Conservation (phyloP, 129 eudicot species). For the Heracleum sosnowskyi region DNA sequence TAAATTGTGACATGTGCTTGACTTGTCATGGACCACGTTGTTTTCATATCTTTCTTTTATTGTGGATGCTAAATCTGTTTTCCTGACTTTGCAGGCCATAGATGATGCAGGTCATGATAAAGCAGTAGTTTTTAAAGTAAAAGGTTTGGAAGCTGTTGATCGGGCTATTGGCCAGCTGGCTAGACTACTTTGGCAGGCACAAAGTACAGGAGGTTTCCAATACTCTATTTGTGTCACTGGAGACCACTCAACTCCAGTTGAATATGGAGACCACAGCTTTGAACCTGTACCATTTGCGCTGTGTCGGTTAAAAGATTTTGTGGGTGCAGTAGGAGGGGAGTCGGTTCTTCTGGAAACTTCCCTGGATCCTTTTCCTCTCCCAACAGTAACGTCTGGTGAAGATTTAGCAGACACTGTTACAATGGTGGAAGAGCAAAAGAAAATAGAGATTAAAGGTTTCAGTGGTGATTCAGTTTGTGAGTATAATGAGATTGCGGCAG, state of each 20-base stretch:
- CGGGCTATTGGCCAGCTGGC: slow-evolving; percentile 89
- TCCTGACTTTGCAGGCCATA: slow-evolving; percentile 56
- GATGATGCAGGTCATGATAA: slow-evolving; percentile 99
- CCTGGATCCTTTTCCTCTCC: slow-evolving; percentile 77
- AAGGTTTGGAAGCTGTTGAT: slow-evolving; percentile 91
- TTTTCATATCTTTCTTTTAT: not conserved
- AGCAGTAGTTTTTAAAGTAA: slow-evolving; percentile 79
- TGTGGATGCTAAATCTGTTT: slow-evolving; percentile 5
- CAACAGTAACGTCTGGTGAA: slow-evolving; percentile 53
- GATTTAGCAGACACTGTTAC: slow-evolving; percentile 25
- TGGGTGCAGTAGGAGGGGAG: slow-evolving; percentile 81
- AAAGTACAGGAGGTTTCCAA: slow-evolving; percentile 52
- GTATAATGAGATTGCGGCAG: slow-evolving; percentile 70
- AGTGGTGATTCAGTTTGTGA: slow-evolving; percentile 61
- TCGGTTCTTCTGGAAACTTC: slow-evolving; percentile 41
- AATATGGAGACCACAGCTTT: slow-evolving; percentile 95
- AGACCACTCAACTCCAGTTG: slow-evolving; percentile 97
- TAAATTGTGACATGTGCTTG: not conserved
- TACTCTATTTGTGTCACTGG: slow-evolving; percentile 84
- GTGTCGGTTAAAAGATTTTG: slow-evolving; percentile 70
- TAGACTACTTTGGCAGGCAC: slow-evolving; percentile 73
- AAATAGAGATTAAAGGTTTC: slow-evolving; percentile 25
- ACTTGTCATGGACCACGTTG: not conserved
- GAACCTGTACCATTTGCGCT: slow-evolving; percentile 86
- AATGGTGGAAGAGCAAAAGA: slow-evolving; percentile 16